Evolutionary conservation across 805 yeast genomes (phyloP).

Genomic region (Myxozyma lipomycoides): DNA sequence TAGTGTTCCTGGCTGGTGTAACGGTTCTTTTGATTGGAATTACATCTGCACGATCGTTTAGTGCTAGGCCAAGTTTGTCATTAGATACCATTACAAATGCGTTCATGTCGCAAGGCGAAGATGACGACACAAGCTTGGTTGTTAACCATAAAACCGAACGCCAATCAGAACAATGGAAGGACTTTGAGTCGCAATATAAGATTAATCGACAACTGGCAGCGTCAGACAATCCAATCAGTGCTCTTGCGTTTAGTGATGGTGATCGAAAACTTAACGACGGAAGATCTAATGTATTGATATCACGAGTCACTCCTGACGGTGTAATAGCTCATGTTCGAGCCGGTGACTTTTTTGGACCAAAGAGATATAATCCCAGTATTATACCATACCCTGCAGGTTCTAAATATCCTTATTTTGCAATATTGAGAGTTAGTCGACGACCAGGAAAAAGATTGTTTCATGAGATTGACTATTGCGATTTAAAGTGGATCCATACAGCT

Average conservation of each 20-base stretch:
- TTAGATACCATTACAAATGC: no score
- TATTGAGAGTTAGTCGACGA: conserved; percentile 6
- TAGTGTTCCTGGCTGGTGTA: no score
- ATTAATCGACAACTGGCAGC: not conserved
- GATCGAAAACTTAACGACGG: not conserved
- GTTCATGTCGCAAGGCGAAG: no score
- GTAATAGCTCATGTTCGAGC: not conserved
- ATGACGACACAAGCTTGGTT: no score
- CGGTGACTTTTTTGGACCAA: not conserved
- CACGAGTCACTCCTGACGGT: conserved; percentile 1
- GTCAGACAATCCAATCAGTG: not conserved
- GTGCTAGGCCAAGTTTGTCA: no score
- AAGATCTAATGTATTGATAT: not conserved
- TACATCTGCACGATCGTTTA: no score
- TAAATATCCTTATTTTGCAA: conserved; percentile 17
- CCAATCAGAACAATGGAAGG: no score
- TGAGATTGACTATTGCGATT: conserved; percentile 15
- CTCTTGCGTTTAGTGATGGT: conserved; percentile 8
- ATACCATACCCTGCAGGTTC: conserved; percentile 20
- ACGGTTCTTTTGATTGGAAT: no score
- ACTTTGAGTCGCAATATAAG: conserved; percentile 2
- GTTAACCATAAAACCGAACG: no score
- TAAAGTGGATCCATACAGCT: conserved; percentile 15
- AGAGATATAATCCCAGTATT: conserved; percentile 12
- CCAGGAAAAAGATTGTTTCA: conserved; percentile 6